Base-by-base conservation (phyloP, 1,284 basidiomycete species). In the Cryptococcus sp. region DNA sequence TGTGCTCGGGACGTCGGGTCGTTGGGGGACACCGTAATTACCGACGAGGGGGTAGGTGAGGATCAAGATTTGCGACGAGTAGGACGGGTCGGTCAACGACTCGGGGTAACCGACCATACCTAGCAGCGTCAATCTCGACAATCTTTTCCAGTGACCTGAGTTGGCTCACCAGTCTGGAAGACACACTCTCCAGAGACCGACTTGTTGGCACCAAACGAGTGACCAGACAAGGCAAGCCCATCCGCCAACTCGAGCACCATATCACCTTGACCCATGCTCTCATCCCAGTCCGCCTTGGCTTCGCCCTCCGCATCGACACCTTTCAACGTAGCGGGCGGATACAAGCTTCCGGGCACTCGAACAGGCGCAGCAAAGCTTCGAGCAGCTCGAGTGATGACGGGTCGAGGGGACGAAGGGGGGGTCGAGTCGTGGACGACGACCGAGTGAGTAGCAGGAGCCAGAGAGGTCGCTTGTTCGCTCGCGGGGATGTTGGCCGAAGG, bases 91-190 rank as follows among this genome's bases (percentile, higher is more conserved):
- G 43, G 95, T 99, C 57, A 98, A 78, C 16, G 95, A 97, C 71
- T 98, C 95, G 52, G 92, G 93, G 74, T 98, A 98, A 40, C 95
- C 95, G 54, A 98, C 92, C 94, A 99, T 95, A 51, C 93, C 93
- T 95, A 31, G n/a, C n/a, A n/a, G n/a, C n/a, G n/a, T n/a, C n/a
- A n/a, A n/a, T n/a, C n/a, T n/a, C n/a, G n/a, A 12, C 42, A 19
- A 38, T 19, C 31, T 73, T 9, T 18, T 44, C 26, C 31, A 32
- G 16, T 32, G 4, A 21, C 36, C 26, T 18, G 3, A 22, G 34
- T 12, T 11, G 34, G 18, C 86, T 74, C 68, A 95, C 94, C 94
- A 47, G 95, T 99, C 78, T 97, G 94, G 78, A 99, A 99, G 68
- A 99, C 95, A 72, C 94, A 97, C 81, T 99, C 95, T 63, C 95